These are phyloP conservation scores for Pyrenochaeta sp. DNA, from an alignment of 2,329 filamentous ascomycete species.

Conservation along the genomic window DNA sequence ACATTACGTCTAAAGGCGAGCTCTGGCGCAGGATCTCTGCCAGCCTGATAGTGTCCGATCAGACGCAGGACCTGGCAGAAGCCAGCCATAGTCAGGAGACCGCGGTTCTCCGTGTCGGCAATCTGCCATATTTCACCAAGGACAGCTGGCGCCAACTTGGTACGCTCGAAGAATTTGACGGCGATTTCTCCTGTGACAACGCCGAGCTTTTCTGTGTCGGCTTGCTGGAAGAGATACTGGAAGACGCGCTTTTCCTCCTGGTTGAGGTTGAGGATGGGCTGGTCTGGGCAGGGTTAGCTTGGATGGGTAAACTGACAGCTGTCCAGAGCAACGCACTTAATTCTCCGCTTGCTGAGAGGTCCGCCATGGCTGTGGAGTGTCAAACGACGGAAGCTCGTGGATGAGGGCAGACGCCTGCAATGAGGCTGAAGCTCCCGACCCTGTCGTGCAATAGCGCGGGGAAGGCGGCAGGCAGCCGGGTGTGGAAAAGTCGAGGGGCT, in stretches of 20 bases:
- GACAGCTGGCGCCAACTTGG: conserved; percentile 82
- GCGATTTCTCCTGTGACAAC: conserved; percentile 96
- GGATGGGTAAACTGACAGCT: conserved; percentile 6
- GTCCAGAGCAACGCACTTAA: conserved; percentile 39
- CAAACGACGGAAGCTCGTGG: conserved; percentile 26
- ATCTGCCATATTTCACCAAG: conserved; percentile 99
- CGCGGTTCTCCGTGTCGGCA: conserved; percentile 94
- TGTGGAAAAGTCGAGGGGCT: conserved; percentile 32
- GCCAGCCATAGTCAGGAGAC: conserved; percentile 88
- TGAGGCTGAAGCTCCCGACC: conserved; percentile 43
- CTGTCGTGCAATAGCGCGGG: conserved; percentile 40
- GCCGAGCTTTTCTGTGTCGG: conserved; percentile 88
- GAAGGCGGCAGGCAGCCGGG: conserved; percentile 32
- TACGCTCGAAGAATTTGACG: conserved; percentile 98
- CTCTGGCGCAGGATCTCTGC: conserved; percentile 80
- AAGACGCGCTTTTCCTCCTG: conserved; percentile 94
- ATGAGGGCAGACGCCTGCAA: conserved; percentile 32
- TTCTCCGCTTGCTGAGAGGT: conserved; percentile 44
- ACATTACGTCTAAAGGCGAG: conserved; percentile 77
- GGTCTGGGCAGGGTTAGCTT: conserved; percentile 36
- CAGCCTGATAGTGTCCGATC: conserved; percentile 94
- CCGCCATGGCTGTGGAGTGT: conserved; percentile 44
- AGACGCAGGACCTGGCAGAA: conserved; percentile 93
- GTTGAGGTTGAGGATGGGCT: conserved; percentile 80
- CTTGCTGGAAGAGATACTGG: conserved; percentile 90